Evolutionary conservation across 352 stramenopile genomes (phyloP), one percentile per base, ranked within the genome.

Genomic region (Aphanomyces stellatus): DNA sequence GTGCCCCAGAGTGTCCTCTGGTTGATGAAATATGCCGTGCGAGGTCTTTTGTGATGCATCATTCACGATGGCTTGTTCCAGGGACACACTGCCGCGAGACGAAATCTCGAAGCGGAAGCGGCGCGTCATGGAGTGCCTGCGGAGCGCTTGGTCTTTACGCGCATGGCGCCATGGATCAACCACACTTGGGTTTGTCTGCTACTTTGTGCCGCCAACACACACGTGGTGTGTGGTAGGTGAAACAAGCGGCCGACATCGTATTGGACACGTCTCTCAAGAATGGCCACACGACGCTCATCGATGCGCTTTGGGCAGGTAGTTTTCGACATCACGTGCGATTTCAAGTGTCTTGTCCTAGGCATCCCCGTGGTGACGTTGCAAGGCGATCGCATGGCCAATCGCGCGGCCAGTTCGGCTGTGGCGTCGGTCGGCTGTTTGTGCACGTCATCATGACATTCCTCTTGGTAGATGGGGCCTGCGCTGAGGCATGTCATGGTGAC

Each of bases 221-320:
- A 49, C 53, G 42, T 15, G n/a, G 1, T 46, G 13, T 49, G n/a
- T 62, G 8, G 3, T 73, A 84, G 60, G 68, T 69, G 15, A 96
- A 96, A 49, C 81, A 81, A 35, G 73, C 70, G 0, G 79, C 84
- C 1, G 84, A 96, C 34, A 48, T 96, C 6, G 63, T 90, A 15
- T 80, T 96, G 7, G 87, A 96, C 55, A 94, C 87, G 2, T 65
- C 79, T n/a, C 63, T 88, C 11, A 93, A 93, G 70, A 95, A 93
- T 51, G 87, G 85, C 0, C 87, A 95, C 71, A 95, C 85, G 15
- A 93, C 87, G 10, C 70, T 89, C 27, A 60, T 92, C 24, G 87
- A 96, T 55, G 85, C 77, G 4, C 69, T 93, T 3, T 93, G 81
- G 72, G 85, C 87, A 17, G 85, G 48, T 63, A 53, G 8, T 33